A percentile compares a stretch with the other conserved stretches of the same genome.
Conservation (phyloP, 2,329 filamentous ascomycete species). For the Aspergillus amoenus region DNA sequence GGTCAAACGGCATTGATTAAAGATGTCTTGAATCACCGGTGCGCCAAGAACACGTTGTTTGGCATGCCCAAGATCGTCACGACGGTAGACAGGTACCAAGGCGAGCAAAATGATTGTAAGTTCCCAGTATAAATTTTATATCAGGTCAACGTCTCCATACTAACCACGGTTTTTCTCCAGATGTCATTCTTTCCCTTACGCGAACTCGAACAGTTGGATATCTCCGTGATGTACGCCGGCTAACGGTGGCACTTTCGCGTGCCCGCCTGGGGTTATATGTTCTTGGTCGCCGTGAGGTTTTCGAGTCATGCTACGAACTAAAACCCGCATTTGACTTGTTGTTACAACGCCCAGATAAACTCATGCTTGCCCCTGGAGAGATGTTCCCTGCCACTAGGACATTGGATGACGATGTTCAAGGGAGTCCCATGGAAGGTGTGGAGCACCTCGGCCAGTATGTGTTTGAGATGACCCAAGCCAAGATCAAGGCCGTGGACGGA, state of each 20-base stretch:
- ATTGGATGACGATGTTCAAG: constrained; percentile 48
- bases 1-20: constrained; percentile 85
- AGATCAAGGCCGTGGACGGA: constrained; percentile 58
- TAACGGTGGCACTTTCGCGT: constrained; percentile 92
- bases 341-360: constrained; percentile 73
- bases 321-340: constrained; percentile 81
- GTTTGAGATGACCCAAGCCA: constrained; percentile 86
- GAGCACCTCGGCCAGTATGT: constrained; percentile 97
- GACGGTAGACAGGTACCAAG: constrained; percentile 98
- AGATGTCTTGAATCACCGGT: constrained; percentile 82
- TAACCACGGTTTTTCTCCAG: constrained; percentile 46
- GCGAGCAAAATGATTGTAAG: constrained; percentile 98
- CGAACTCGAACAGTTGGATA: constrained; percentile 88
- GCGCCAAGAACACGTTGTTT: constrained; percentile 79
- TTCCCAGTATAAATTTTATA: constrained; percentile 23
- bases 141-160: neutral
- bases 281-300: constrained; percentile 81
- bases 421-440: constrained; percentile 80
- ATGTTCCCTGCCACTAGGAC: constrained; percentile 70
- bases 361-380: constrained; percentile 80
- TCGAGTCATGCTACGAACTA: constrained; percentile 85
- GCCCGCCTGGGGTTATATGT: constrained; percentile 90
- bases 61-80: constrained; percentile 85
- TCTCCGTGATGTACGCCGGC: constrained; percentile 84
- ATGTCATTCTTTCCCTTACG: constrained; percentile 90